phyloP scores from a whole-genome alignment of 208 protist genomes.

The Angomonas deanei region DNA sequence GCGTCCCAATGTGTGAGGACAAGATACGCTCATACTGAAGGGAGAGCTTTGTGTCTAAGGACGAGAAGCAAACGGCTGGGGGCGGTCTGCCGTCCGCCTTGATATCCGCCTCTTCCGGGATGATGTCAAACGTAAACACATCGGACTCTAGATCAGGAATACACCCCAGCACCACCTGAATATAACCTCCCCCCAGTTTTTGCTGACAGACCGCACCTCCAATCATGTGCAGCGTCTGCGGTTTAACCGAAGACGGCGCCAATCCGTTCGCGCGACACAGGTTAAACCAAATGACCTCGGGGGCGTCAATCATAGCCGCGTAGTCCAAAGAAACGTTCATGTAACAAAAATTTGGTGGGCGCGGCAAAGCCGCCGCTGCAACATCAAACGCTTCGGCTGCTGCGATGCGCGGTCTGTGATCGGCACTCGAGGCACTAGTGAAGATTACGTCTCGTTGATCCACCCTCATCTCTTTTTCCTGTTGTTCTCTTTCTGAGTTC shows the following conservation, averaged over 20 bases:
- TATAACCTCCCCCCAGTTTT: slow-evolving; percentile 72
- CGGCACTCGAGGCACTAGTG: slow-evolving; percentile 57
- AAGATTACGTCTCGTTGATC: slow-evolving; percentile 75
- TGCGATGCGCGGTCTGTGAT: slow-evolving; percentile 75
- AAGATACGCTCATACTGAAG: slow-evolving; percentile 75
- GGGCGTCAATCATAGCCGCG: slow-evolving; percentile 73
- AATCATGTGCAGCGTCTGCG: slow-evolving; percentile 70
- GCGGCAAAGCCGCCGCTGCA: slow-evolving; percentile 66
- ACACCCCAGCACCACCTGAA: slow-evolving; percentile 77
- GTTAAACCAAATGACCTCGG: slow-evolving; percentile 83
- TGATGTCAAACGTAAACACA: slow-evolving; percentile 77
- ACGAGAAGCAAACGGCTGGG: slow-evolving; percentile 50
- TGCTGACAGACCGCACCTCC: slow-evolving; percentile 75
- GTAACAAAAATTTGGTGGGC: slow-evolving; percentile 82
- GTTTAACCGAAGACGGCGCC: slow-evolving; percentile 59
- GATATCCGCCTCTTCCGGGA: slow-evolving; percentile 62
- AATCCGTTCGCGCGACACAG: slow-evolving; percentile 65
- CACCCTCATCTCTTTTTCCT: slow-evolving; percentile 35
- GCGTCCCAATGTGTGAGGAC: slow-evolving; percentile 39
- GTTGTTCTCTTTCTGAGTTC: slow-evolving; percentile 43
- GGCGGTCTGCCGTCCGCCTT: slow-evolving; percentile 23
- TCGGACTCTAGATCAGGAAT: slow-evolving; percentile 73
- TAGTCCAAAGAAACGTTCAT: slow-evolving; percentile 77
- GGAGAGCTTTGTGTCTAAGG: slow-evolving; percentile 58
- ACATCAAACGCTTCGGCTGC: slow-evolving; percentile 84